Base-by-base conservation (phyloP, 768 basidiomycete genomes). In the Phaffia tasmanica region DNA sequence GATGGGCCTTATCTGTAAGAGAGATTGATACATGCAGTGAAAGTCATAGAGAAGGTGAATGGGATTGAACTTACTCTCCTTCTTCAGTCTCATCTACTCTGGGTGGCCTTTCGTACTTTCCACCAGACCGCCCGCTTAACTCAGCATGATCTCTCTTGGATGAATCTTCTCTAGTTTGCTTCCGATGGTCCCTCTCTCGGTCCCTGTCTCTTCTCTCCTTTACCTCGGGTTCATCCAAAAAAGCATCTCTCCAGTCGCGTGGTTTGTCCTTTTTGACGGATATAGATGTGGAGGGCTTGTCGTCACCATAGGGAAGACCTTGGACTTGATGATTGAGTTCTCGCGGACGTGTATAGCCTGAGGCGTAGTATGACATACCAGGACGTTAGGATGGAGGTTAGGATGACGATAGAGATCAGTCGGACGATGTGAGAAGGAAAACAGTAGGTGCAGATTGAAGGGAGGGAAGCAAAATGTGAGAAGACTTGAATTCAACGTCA, bases 241-340 rank as follows among this genome's bases (percentile, higher is more conserved):
- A 65, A 25, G 64, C 64, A 0, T 59, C 29, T 59, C 64, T 49
- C 64, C 64, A 65, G 35, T 65, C 64, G 23, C 56, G 58, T 27
- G 64, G 64, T 49, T 65, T 65, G 35, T 65, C 63, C 55, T 64
- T 64, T 21, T 29, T 32, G 15, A 54, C 62, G 29, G 21, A 30
- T 30, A 29, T 21, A 27, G 61, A 8, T 4, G 61, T 21, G 14
- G 46, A 32, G 19, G 47, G 46, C 14, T 62, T 51, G 46, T n/a
- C 61, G 47, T 62, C 61, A 23, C 61, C 61, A 50, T 62, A 62
- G 27, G 61, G 61, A 49, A 62, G 61, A 8, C 61, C 61, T 30
- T 62, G 35, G 11, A 42, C 61, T 29, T 62, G 29, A 7, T 48
- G n/a, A 29, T 62, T 47, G 49, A 50, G 49, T n/a, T 48, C 49